Conservation (phyloP, 768 basidiomycete species). For the Fomitopsis serialis region DNA sequence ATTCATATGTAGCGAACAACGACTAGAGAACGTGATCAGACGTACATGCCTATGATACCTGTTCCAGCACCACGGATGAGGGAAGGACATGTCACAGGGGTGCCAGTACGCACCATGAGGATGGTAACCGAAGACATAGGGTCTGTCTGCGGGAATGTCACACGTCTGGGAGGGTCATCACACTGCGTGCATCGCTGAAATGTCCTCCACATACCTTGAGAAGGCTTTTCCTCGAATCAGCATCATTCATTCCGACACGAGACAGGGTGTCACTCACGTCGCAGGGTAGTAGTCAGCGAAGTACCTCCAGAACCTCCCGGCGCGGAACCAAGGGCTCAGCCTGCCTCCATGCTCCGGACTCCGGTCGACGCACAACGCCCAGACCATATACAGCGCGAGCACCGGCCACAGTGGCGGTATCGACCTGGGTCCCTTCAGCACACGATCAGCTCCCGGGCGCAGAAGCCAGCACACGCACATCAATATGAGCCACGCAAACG, state of each 20-base stretch:
- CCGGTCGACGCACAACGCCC: conserved; percentile 71
- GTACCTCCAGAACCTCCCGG: conserved; percentile 71
- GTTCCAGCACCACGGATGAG: not conserved
- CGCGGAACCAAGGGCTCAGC: conserved; percentile 70
- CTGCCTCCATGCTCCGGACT: conserved; percentile 72
- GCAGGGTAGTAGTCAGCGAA: conserved; percentile 92
- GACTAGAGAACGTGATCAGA: conserved; percentile 1
- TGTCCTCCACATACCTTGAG: conserved; percentile 32
- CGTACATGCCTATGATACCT: conserved; percentile 98
- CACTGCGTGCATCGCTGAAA: not conserved
- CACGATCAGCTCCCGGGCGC: not conserved
- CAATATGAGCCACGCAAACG: conserved; percentile 68
- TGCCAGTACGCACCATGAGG: conserved; percentile 69
- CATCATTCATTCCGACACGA: not conserved
- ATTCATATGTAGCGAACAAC: not conserved
- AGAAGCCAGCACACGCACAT: conserved; percentile 48
- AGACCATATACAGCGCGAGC: conserved; percentile 69
- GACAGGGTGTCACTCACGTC: conserved; percentile 51
- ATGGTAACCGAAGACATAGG: conserved; percentile 97
- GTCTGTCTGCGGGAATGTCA: conserved; percentile 85
- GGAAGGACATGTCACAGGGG: not conserved
- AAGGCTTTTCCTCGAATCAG: conserved; percentile 17
- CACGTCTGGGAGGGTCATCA: conserved; percentile 52
- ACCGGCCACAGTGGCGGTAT: conserved; percentile 87
- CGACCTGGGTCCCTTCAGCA: conserved; percentile 46